A percentile compares a stretch with the other conserved stretches of the same genome.
Conservation (phyloP, 2,329 filamentous ascomycete genomes). For the Alternaria consortialis region DNA sequence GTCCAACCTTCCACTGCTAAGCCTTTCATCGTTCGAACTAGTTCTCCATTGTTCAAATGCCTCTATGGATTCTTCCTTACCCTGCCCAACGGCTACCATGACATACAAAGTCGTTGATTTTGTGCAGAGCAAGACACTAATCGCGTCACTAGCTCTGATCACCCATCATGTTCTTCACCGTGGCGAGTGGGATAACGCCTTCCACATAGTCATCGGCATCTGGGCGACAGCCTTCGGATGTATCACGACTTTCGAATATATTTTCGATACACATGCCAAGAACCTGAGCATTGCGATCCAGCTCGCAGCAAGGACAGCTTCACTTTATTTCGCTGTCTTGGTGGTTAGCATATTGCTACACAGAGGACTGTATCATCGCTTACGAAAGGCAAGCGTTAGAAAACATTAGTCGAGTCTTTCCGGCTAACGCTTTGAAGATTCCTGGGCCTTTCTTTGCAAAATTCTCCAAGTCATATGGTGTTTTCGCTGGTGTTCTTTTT, state of each 20-base stretch:
- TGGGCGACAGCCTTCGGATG: conserved; percentile 30
- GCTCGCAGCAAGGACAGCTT: conserved; percentile 19
- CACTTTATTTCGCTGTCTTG: conserved; percentile 35
- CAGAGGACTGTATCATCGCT: conserved; percentile 53
- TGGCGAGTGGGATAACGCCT: conserved; percentile 37
- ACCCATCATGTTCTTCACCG: conserved; percentile 35
- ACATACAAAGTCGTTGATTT: conserved; percentile 12
- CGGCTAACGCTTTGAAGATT: conserved; percentile 31
- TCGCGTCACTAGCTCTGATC: conserved; percentile 31
- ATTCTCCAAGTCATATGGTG: conserved; percentile 52
- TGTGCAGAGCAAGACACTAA: conserved; percentile 30
- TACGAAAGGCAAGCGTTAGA: conserved; percentile 38
- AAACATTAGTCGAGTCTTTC: neutral
- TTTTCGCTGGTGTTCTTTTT: conserved; percentile 32
- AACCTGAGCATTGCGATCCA: conserved; percentile 20
- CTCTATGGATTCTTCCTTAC: neutral
- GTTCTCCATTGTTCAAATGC: neutral
- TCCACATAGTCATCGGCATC: conserved; percentile 22
- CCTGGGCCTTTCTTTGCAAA: conserved; percentile 51
- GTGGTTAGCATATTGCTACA: conserved; percentile 51
- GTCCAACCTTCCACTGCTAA: neutral
- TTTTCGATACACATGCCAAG: conserved; percentile 17
- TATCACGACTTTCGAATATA: conserved; percentile 29
- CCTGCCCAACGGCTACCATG: neutral
- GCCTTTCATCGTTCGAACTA: neutral